Base-by-base conservation (phyloP, 108 stramenopile genomes). In the Nitzschia palea region DNA sequence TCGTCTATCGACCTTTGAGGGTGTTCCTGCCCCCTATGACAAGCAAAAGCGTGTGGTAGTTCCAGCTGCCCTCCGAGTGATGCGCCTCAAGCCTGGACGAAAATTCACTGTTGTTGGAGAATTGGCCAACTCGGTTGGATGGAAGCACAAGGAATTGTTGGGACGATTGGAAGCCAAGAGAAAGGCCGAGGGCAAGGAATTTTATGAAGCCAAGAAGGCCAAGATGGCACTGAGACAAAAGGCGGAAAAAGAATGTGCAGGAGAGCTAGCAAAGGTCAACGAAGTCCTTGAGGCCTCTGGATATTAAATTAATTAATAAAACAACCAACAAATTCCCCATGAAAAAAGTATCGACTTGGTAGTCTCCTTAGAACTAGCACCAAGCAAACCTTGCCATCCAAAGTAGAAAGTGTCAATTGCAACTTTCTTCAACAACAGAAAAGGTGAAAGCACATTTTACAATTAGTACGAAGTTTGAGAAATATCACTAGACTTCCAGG, bases 11-110 rank as follows among this genome's bases (percentile, higher is more conserved):
- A 90, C 91, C 57, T 99, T 98, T 71, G 99, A 99, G 79, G 99
- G 99, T 68, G 93, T 99, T 69, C 99, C 99, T 35, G 90, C 88
- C 57, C 97, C 97, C 17, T 99, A 88, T 78, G 97, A 99, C 84
- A 97, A 95, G 82, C 89, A 97, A 84, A 97, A 99, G 96, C 83
- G 97, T 29, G 88, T 98, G 78, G 98, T 99, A 26, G 91, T 99
- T 44, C 98, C 99, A 4, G 95, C 96, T 26, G 99, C 99, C 44
- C 94, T 99, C 48, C 88, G 95, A 60, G 83, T 94, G 32, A 75
- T 97, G 64, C 90, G 96, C 47, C 89, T 99, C 63, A 92, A 94
- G 78, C 87, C 95, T 36, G 81, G 78, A 43, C 85, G 99, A 55
- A 80, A 92, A 29, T 97, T 83, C 95, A 96, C 96, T 72, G 88